Percentiles rank a stretch among this genome's conserved stretches.
Evolutionary conservation across 1,139 yeast species (phyloP).

Genomic region (Yamadazyma membranifaciens): DNA sequence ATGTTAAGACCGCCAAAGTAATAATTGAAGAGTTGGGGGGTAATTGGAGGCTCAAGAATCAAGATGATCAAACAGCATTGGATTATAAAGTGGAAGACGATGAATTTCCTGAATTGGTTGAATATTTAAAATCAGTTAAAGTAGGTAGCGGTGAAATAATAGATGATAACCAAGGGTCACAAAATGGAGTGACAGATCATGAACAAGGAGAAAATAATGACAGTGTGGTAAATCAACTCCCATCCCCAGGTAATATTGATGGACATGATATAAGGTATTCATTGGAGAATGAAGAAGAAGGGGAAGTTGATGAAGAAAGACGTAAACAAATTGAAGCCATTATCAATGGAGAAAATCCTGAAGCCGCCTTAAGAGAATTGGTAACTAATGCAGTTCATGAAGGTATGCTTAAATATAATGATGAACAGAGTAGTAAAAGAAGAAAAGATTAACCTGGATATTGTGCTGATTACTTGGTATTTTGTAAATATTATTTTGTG

Average conservation of each 20-base stretch:
- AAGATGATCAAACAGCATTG: constrained; percentile 70
- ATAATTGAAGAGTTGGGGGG: constrained; percentile 69
- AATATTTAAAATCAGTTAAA: constrained; percentile 53
- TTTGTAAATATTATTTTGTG: too few relatives aligned
- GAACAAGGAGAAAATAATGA: constrained; percentile 1
- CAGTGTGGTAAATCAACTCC: constrained; percentile 27
- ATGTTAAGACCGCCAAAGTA: constrained; percentile 57
- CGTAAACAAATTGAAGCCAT: constrained; percentile 68
- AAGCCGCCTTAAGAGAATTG: constrained; percentile 69
- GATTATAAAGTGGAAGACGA: constrained; percentile 78
- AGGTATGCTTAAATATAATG: constrained; percentile 33
- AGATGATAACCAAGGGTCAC: neutral
- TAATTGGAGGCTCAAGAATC: constrained; percentile 59
- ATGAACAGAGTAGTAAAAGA: constrained; percentile 18
- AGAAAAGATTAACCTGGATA: constrained; percentile 14
- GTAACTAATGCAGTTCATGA: constrained; percentile 64
- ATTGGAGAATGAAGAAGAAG: constrained; percentile 44
- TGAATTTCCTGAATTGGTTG: constrained; percentile 76
- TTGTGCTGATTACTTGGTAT: too few relatives aligned
- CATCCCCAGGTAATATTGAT: constrained; percentile 39
- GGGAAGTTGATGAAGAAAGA: constrained; percentile 44
- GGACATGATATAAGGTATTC: constrained; percentile 62
- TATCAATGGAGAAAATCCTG: constrained; percentile 73
- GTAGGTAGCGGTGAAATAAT: constrained; percentile 19
- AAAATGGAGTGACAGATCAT: neutral